Evolutionary conservation across 352 stramenopile genomes (phyloP), one percentile per base, ranked within the genome.

Genomic region (Pilasporangium apinafurcum): DNA sequence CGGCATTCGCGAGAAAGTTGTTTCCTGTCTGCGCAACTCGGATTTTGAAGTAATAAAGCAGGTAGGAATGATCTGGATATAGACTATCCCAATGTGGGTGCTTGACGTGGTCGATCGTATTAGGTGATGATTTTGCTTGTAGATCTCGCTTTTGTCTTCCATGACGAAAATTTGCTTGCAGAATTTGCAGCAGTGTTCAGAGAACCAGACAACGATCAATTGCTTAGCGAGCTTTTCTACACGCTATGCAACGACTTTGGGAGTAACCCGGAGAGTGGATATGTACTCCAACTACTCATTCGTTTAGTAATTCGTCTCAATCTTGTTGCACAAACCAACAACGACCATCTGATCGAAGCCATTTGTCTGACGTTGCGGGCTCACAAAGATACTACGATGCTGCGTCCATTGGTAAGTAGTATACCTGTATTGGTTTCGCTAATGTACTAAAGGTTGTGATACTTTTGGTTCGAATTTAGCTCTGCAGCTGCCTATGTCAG

Each of bases 251-350:
- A 32, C 1, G 14, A 34, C 8, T 24, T 44, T 16, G 34, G 31
- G 10, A 22, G n/a, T n/a, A 52, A 39, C 8, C 46, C 53, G 2
- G 41, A 53, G 18, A 57, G 44, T 14, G 52, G 47, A 2, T 51
- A 54, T 33, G 35, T 60, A 6, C 36, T 69, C 8, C 60, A 67
- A 50, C 40, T 66, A 8, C 51, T 69, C 9, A 45, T 67, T 27
- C 50, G 56, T 5, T 37, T 69, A 1, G 59, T 69, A 18, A 34
- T 57, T 2, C 59, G 49, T 5, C 39, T 69, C 13, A 35, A 67
- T 34, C 47, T 69, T 2, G 47, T 59, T 7, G 47, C 30, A 27
- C 56, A 59, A 29, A 61, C 52, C 1, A 53, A 57, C 21, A 57
- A 52, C 2, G 47, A 66, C 12, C 44, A 64, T 22, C 37, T 69